Evolutionary conservation across 371 early-diverging fungal genomes (phyloP), one percentile per base, ranked within the genome.

Genomic region (Furculomyces boomerangus): DNA sequence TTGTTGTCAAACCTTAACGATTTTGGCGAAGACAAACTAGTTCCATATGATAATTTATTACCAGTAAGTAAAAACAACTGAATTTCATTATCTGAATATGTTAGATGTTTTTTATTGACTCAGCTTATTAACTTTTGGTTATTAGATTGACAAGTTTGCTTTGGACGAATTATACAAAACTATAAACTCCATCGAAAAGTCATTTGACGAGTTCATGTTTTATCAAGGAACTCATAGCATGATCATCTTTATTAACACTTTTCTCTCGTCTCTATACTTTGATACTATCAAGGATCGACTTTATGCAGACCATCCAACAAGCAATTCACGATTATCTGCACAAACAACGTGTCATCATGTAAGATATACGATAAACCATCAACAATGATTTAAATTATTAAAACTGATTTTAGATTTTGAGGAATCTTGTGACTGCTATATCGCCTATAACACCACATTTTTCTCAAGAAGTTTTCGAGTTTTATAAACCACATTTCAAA

Each of bases 261-360:
- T 71, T 1, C 67, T 88, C 3, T 89, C 90, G 1, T 76, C 86
- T 0, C 81, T 85, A 51, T 90, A 90, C 62, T 80, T 89, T 70
- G 90, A 89, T 53, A 67, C 79, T 7, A 72, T 83, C 64, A 90
- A 90, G 71, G 90, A 90, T 59, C 72, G 84, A 44, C 66, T 90
- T 10, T 90, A 90, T 47, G 79, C 81, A 25, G 78, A 81, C 35
- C 31, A 60, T 22, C 51, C 51, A 22, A 55, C 60, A 1, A 68
- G 70, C 22, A 30, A 51, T 0, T 53, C 71, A 35, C 74, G 90
- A 44, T 70, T 75, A 27, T 72, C 74, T 31, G 79, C 79, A 30
- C 84, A 85, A 56, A 79, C 84, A 0, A 82, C 79, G 1, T 65
- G 87, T 5, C 80, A 74, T 62, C 76, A 83, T 43, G 76, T 79